Base-by-base conservation (phyloP, 1,284 basidiomycete species). In the Gomphus bonarii region DNA sequence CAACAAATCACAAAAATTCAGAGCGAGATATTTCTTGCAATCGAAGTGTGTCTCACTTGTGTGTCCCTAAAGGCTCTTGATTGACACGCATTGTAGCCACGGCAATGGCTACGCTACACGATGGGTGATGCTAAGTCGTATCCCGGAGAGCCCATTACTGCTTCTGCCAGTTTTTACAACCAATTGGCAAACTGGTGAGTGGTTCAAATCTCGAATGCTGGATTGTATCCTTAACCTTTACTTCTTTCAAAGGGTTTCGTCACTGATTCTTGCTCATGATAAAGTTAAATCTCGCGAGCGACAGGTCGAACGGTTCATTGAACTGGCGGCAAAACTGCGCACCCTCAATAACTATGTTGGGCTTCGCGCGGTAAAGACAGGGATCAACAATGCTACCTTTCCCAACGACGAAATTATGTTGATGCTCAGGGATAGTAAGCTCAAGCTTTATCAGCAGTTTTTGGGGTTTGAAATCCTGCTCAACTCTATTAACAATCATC, bases 271-370 rank as follows among this genome's bases (percentile, higher is more conserved):
- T 6, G 88, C 85, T 61, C 86, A 90, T 60, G 87, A 91, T 64
- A 81, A 79, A 61, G 74, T 80, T 22, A 79, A 75, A 65, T 67
- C 72, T 31, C 79, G 88, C 50, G 84, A 83, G 16, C 78, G 73
- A 57, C 84, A 88, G 64, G 84, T 91, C 50, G 85, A 88, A 66
- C 85, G 85, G 65, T 81, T 91, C 50, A 81, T 86, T 22, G 84
- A 88, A 54, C 79, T 91, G 60, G 88, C 86, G 0, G 76, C 80
- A 59, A 78, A 77, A 59, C 71, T 91, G 47, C 79, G 88, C 43
- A 73, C 73, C 9, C 65, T 85, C 44, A 87, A 89, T 66, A 91
- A 91, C 63, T 91, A 91, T 66, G 88, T 87, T 9, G 88, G 82
- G 1, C 68, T 90, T 58, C 85, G 88, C 20, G 86, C 88, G 4